Evolutionary conservation across 75 land plant species (phyloP).

Genomic region (Chamaecyparis obtusa): DNA sequence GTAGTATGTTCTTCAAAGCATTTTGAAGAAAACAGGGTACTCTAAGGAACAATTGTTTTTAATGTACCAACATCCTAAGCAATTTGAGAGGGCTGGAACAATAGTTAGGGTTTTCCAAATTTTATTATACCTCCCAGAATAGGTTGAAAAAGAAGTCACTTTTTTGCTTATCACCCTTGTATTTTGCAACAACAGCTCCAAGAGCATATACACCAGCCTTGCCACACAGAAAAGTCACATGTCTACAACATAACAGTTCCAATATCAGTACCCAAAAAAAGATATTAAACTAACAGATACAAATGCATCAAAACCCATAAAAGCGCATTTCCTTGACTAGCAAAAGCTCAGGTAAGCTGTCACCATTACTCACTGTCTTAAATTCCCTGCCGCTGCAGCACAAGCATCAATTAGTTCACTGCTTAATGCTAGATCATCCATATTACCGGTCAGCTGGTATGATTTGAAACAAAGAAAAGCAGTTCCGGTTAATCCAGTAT

Average conservation of each 20-base stretch:
- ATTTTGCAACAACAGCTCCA: conserved; percentile 65
- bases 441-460: conserved; percentile 52
- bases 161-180: conserved; percentile 36
- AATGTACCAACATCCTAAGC: not conserved
- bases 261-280: not conserved
- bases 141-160: conserved; percentile 40
- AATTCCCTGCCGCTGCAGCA: conserved; percentile 33
- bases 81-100: not conserved
- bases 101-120: not conserved
- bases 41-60: not conserved
- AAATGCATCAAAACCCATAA: not conserved
- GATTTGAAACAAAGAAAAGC: conserved; percentile 63
- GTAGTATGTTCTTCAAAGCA: not conserved
- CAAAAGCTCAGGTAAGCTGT: not conserved
- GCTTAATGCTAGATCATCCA: conserved; percentile 43
- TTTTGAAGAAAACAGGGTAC: not conserved
- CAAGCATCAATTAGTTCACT: conserved; percentile 60
- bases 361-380: conserved; percentile 34
- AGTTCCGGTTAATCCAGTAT: conserved; percentile 70
- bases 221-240: conserved; percentile 70
- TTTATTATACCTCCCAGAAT: conserved; percentile 46
- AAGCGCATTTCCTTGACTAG: not conserved
- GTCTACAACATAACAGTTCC: conserved; percentile 20
- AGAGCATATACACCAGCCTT: conserved; percentile 72
- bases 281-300: not conserved